A percentile compares a stretch with the other conserved stretches of the same genome.
phyloP scores from a whole-genome alignment of 2,329 filamentous ascomycete genomes.

The Sclerotinia borealis region DNA sequence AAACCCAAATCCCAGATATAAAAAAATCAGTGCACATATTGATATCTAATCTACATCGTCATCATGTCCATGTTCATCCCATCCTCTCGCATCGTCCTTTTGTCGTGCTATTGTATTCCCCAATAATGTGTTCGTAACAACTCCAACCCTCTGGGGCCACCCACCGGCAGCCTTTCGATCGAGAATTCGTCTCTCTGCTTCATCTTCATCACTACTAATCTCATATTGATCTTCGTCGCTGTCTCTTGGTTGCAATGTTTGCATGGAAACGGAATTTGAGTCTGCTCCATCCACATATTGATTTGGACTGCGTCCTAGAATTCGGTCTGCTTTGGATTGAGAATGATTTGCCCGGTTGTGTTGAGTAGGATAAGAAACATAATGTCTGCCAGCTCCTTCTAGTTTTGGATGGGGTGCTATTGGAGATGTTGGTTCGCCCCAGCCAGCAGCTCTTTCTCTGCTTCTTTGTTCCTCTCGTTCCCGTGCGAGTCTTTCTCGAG shows the following conservation, averaged over 20 bases:
- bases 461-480: conserved; percentile 55
- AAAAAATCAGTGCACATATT: background rate
- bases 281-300: conserved; percentile 26
- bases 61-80: conserved; percentile 26
- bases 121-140: conserved; percentile 30
- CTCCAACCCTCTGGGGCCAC: conserved; percentile 29
- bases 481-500: conserved; percentile 54
- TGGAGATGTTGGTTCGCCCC: conserved; percentile 42
- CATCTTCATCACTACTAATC: conserved; percentile 30
- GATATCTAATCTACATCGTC: conserved; percentile 10
- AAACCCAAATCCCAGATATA: background rate
- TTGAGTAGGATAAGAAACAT: conserved; percentile 23
- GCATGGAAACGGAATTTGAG: conserved; percentile 26
- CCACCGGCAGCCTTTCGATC: conserved; percentile 24
- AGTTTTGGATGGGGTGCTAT: conserved; percentile 11
- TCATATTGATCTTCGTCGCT: conserved; percentile 28
- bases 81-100: conserved; percentile 27
- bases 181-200: conserved; percentile 20
- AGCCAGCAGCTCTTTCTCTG: conserved; percentile 61
- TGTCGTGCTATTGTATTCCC: conserved; percentile 30
- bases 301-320: conserved; percentile 31
- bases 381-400: conserved; percentile 29
- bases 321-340: conserved; percentile 33
- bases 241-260: conserved; percentile 23
- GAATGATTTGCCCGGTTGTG: conserved; percentile 10